Percentiles rank a stretch among this genome's conserved stretches.
phyloP scores from a whole-genome alignment of 768 basidiomycete genomes.

The Russula dissimulans region DNA sequence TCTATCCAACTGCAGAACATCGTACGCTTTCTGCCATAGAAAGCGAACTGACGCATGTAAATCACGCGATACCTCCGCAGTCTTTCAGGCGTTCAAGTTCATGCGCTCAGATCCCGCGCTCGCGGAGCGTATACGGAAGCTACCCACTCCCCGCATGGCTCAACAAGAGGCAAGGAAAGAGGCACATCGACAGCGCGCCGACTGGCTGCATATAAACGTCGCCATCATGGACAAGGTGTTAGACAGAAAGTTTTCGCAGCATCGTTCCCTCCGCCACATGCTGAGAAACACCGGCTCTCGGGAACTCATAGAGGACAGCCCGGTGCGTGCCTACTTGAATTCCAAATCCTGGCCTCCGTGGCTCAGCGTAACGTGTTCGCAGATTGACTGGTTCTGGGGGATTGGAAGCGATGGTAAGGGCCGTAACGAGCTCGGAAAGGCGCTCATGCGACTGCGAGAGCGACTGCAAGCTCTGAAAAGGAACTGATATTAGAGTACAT shows the following conservation, averaged over 20 bases:
- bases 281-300: conserved; percentile 33
- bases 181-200: neutral
- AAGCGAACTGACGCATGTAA: neutral
- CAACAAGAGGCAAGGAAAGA: conserved; percentile 13
- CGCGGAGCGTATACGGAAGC: conserved; percentile 9
- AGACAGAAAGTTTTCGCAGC: conserved; percentile 34
- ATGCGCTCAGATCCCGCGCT: neutral
- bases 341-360: neutral
- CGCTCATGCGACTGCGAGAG: conserved; percentile 31
- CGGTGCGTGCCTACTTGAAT: conserved; percentile 9
- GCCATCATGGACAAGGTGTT: conserved; percentile 32
- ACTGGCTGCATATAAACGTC: conserved; percentile 16
- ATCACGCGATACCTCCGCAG: neutral
- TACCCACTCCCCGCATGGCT: conserved; percentile 15
- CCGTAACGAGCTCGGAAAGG: conserved; percentile 35
- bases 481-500: neutral
- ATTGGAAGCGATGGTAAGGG: conserved; percentile 31
- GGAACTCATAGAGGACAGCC: conserved; percentile 32
- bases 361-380: conserved; percentile 16
- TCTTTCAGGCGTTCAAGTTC: conserved; percentile 18
- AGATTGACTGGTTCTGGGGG: conserved; percentile 36
- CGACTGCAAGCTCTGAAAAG: conserved; percentile 24
- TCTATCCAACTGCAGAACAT: conserved; percentile 18
- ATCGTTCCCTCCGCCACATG: conserved; percentile 28
- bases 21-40: conserved; percentile 6